Evolutionary conservation across 1,284 basidiomycete genomes (phyloP).

Genomic region (Rhizopogon parksii): DNA sequence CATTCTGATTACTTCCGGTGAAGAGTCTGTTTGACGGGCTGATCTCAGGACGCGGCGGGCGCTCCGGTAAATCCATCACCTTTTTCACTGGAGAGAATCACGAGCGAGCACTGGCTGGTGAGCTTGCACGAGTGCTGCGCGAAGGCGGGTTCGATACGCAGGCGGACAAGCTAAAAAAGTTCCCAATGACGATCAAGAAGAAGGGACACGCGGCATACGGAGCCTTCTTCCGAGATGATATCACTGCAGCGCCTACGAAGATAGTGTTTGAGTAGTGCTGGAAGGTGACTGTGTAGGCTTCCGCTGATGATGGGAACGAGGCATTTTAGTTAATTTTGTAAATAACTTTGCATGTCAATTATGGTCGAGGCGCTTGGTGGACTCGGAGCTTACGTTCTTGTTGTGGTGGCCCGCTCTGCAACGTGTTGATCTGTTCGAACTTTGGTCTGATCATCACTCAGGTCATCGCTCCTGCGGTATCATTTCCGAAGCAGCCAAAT

Average conservation of each 20-base stretch:
- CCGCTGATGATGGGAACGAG: not conserved
- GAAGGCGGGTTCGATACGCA: constrained; percentile 83
- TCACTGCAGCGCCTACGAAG: constrained; percentile 76
- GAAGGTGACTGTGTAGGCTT: not conserved
- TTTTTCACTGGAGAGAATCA: constrained; percentile 93
- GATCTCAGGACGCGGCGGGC: constrained; percentile 77
- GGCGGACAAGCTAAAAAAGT: constrained; percentile 63
- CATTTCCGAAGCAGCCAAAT: not conserved
- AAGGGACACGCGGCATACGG: constrained; percentile 82
- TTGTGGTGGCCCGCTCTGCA: too few relatives aligned
- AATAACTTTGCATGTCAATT: not conserved
- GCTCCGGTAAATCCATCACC: constrained; percentile 88
- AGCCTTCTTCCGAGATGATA: constrained; percentile 80
- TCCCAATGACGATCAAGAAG: constrained; percentile 97
- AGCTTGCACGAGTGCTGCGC: constrained; percentile 85
- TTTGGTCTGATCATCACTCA: not conserved
- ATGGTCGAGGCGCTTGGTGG: too few relatives aligned
- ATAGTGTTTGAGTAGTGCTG: constrained; percentile 61
- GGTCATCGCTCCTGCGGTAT: not conserved
- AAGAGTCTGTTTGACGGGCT: not conserved
- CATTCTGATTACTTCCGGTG: not conserved
- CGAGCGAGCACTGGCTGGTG: constrained; percentile 86
- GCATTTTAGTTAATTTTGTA: not conserved
- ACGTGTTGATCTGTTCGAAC: too few relatives aligned
- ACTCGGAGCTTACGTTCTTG: too few relatives aligned